Percentiles rank a stretch among this genome's conserved stretches.
These are phyloP conservation scores for Podospora comata DNA, from an alignment of 495 filamentous ascomycete genomes.

Conservation along the genomic window DNA sequence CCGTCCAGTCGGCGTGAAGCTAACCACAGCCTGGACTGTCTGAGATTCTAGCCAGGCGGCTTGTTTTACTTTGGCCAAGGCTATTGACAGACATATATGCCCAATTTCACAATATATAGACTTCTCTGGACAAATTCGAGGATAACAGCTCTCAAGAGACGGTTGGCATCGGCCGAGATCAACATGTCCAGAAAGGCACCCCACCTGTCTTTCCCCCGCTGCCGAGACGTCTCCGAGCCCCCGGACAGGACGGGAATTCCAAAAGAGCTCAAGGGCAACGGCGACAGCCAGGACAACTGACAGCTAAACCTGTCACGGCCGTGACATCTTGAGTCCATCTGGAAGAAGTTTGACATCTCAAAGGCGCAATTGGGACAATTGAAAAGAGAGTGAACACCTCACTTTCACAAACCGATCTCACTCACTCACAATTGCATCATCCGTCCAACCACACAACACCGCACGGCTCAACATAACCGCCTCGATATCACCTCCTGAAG, in stretches of 20 bases:
- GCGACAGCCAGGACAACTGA: neutral
- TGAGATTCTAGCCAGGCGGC: neutral
- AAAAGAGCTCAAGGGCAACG: neutral
- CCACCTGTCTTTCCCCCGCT: constrained; percentile 13
- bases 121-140: neutral
- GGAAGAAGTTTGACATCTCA: neutral
- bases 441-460: neutral
- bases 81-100: neutral
- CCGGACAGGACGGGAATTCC: neutral
- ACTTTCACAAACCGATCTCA: neutral
- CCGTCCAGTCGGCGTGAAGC: neutral
- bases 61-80: neutral
- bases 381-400: too few species aligned
- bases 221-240: constrained; percentile 17
- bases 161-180: constrained; percentile 17
- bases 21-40: neutral
- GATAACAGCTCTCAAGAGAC: constrained; percentile 5
- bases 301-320: neutral
- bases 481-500: neutral
- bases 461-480: neutral
- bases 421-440: neutral
- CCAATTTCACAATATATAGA: neutral
- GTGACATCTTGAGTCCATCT: neutral
- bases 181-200: constrained; percentile 3
- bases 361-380: neutral